Evolutionary conservation across 768 basidiomycete genomes (phyloP), one percentile per base, ranked within the genome.

Genomic region (Podaxis sp.): DNA sequence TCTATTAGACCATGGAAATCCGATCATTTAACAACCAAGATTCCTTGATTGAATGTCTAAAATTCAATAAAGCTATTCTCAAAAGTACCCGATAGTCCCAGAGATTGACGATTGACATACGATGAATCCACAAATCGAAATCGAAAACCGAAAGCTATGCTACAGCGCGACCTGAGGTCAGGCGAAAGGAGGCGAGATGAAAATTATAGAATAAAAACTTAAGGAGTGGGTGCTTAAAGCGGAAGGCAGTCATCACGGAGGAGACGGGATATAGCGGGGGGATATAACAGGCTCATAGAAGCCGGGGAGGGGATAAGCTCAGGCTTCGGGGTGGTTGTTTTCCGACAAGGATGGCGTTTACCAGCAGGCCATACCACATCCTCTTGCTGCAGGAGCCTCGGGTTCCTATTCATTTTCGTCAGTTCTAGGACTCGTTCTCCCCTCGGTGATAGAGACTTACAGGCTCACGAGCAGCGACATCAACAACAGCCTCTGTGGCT

Each of bases 81-180:
- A 19, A 15, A 19, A 55, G 25, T 11, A 12, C 13, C 33, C 24
- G 24, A 55, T 55, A 55, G 33, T 55, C 37, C 36, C 33, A 33
- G 15, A n/a, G 8, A 17, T 54, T 37, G 33, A 5, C 29, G 8
- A 17, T 54, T 37, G 33, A 5, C 29, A 11, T 37, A 50, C 8
- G 9, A 27, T 24, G 22, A 36, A 58, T 37, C n/a, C 47, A 7
- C 27, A 33, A 22, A 50, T 9, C 9, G 24, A 53, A 52, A 13
- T 9, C 38, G 27, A 60, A 53, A 46, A n/a, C 36, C 15, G 25
- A 27, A n/a, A 12, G 43, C 51, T 43, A 53, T 60, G n/a, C 38
- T 52, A 53, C 50, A 60, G 40, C 24, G 59, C 51, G 59, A 59
- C 58, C 22, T 8, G 8, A 59, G 17, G 58, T 59, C 58, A 52